phyloP scores from a whole-genome alignment of 768 basidiomycete genomes.

The Leucocoprinus birnbaumii region DNA sequence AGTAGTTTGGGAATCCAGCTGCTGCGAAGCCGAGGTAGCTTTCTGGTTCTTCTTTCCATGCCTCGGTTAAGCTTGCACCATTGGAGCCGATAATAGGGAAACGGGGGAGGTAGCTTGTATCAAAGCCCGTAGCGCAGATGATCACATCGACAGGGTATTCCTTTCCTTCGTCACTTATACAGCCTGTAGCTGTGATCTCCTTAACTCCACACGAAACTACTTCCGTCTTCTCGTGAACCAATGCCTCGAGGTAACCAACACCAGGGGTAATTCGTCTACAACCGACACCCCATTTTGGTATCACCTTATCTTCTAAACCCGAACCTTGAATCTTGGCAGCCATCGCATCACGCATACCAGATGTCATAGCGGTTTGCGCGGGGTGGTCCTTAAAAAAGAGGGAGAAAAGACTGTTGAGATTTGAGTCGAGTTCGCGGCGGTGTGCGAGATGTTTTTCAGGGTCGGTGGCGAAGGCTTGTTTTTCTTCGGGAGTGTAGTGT shows the following conservation, averaged over 20 bases:
- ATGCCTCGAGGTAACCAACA: constrained; percentile 29
- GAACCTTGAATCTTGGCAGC: constrained; percentile 34
- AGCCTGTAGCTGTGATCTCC: constrained; percentile 26
- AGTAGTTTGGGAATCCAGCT: constrained; percentile 32
- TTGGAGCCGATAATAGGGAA: constrained; percentile 28
- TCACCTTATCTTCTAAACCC: constrained; percentile 38
- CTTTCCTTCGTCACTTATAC: constrained; percentile 23
- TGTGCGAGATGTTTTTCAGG: constrained; percentile 38
- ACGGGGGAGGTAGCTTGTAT: constrained; percentile 29
- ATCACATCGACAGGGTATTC: constrained; percentile 31
- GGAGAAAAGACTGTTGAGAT: constrained; percentile 31
- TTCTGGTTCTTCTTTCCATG: constrained; percentile 28
- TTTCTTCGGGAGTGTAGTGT: constrained; percentile 38
- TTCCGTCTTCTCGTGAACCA: constrained; percentile 28
- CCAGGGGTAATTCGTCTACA: constrained; percentile 34
- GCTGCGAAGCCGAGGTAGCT: constrained; percentile 28
- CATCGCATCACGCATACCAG: constrained; percentile 33
- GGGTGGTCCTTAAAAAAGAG: constrained; percentile 29
- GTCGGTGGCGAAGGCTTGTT: constrained; percentile 31
- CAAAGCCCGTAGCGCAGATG: constrained; percentile 37
- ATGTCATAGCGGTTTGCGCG: constrained; percentile 26
- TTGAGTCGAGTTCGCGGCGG: constrained; percentile 35
- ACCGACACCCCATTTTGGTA: constrained; percentile 31
- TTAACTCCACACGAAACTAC: constrained; percentile 26
- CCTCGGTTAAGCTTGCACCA: constrained; percentile 25